phyloP scores from a whole-genome alignment of 257 asterid genomes.

The Solanum commersonii region DNA sequence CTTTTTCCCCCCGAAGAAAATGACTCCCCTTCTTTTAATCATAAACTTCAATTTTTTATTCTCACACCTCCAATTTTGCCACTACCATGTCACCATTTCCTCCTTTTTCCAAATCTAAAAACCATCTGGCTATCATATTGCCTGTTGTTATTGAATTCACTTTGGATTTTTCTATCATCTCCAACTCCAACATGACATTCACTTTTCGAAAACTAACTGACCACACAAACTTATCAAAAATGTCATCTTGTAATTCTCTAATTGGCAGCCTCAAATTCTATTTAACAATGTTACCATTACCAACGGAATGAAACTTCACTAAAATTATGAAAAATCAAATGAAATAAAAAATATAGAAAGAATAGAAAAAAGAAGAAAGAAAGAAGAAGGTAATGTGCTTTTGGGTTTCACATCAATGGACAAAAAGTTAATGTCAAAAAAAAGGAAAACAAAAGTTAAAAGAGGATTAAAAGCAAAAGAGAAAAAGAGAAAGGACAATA shows the following conservation, averaged over 20 bases:
- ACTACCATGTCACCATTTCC: background rate
- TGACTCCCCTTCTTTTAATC: background rate
- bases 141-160: background rate
- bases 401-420: too few relatives aligned
- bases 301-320: background rate
- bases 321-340: too few relatives aligned
- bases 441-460: too few relatives aligned
- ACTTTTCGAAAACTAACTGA: too few relatives aligned
- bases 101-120: background rate
- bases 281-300: background rate
- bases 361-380: too few relatives aligned
- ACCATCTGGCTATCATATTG: background rate
- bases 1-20: too few relatives aligned
- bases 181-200: background rate
- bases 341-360: too few relatives aligned
- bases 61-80: background rate
- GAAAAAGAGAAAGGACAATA: too few relatives aligned
- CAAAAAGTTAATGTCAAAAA: too few relatives aligned
- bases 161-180: background rate
- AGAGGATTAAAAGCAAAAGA: too few relatives aligned
- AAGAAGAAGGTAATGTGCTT: too few relatives aligned
- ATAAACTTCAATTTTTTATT: background rate
- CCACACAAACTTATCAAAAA: background rate
- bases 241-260: background rate
- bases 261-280: background rate